A percentile compares a stretch with the other conserved stretches of the same genome.
Conservation (phyloP, 73 alveolate genomes). For the Paraurostyla sp. region DNA sequence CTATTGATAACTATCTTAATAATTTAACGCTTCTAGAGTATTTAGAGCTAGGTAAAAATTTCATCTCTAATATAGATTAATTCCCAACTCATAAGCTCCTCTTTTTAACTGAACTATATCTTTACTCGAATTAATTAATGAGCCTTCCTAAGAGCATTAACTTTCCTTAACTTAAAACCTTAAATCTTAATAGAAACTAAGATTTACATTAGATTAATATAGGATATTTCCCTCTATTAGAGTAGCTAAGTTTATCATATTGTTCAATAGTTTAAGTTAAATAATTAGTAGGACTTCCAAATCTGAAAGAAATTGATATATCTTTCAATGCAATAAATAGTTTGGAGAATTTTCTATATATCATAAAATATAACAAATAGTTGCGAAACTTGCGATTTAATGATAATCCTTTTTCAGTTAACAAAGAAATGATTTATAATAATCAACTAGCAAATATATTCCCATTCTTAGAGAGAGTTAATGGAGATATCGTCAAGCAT, state of each 20-base stretch:
- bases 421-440: not conserved
- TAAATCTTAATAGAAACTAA: slow-evolving; percentile 46
- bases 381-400: slow-evolving; percentile 16
- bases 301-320: slow-evolving; percentile 25
- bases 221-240: slow-evolving; percentile 36
- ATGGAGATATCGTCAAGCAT: not conserved
- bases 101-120: slow-evolving; percentile 1
- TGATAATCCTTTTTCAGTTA: slow-evolving; percentile 29
- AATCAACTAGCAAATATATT: not conserved
- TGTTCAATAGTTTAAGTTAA: slow-evolving; percentile 28
- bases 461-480: slow-evolving; percentile 30
- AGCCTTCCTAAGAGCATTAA: not conserved
- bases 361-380: not conserved
- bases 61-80: slow-evolving; percentile 32
- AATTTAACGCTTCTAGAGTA: slow-evolving; percentile 8
- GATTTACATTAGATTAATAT: not conserved
- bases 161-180: slow-evolving; percentile 5
- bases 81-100: slow-evolving; percentile 26
- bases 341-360: slow-evolving; percentile 11
- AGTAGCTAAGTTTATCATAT: slow-evolving; percentile 17
- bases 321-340: slow-evolving; percentile 20
- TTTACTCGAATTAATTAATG: slow-evolving; percentile 23
- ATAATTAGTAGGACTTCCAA: slow-evolving; percentile 17
- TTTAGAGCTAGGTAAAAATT: slow-evolving; percentile 54
- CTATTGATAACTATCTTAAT: not conserved